Percentiles rank a stretch among this genome's conserved stretches.
phyloP scores from a whole-genome alignment of 495 filamentous ascomycete genomes.

The Hyaloscypha hepaticicola region DNA sequence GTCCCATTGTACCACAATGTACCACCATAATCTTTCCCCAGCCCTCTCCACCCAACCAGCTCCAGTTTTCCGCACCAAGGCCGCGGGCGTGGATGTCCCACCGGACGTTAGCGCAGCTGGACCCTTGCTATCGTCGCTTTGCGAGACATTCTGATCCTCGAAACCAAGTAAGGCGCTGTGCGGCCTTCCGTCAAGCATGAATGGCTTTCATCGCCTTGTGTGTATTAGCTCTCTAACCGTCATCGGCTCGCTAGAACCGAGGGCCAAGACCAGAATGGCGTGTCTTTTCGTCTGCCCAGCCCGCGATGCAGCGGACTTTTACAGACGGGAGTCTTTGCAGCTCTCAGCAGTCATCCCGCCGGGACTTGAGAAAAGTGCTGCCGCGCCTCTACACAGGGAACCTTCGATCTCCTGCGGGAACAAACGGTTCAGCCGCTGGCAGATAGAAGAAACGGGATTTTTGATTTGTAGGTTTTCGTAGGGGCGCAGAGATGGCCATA shows the following conservation, averaged over 20 bases:
- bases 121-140: background rate
- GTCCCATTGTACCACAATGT: background rate
- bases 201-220: background rate
- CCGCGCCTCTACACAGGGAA: background rate
- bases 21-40: background rate
- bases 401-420: background rate
- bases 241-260: background rate
- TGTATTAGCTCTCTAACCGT: background rate
- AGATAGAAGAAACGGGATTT: background rate
- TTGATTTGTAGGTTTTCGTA: background rate
- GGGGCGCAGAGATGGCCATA: background rate
- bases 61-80: background rate
- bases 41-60: background rate
- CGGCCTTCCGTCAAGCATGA: conserved; percentile 8
- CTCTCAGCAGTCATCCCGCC: too few relatives aligned
- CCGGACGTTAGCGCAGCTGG: background rate
- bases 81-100: conserved; percentile 8
- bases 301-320: too few relatives aligned
- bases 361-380: background rate
- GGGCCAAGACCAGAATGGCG: background rate
- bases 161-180: background rate
- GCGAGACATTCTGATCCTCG: background rate
- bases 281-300: too few relatives aligned
- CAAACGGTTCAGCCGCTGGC: background rate
- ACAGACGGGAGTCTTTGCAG: too few relatives aligned